Evolutionary conservation across 2,329 filamentous ascomycete species (phyloP), one percentile per base, ranked within the genome.

Genomic region (Dendrostoma leiphaemia): DNA sequence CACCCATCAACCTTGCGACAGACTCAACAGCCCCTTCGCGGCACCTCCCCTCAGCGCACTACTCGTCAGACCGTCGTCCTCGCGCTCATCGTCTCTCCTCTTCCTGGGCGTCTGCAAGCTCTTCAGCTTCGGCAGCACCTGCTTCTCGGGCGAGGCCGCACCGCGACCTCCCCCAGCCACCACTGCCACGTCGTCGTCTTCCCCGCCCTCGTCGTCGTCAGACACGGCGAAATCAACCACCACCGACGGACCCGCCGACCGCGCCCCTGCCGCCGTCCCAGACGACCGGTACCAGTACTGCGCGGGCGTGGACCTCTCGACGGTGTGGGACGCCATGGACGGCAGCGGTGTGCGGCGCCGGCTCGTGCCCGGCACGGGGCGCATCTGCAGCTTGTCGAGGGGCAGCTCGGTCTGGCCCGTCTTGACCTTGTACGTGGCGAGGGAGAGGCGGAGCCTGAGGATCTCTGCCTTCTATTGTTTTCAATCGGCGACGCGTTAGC

Each of bases 341-440:
- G 59, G 60, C 52, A 59, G 49, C 10, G 47, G 49, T 21, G 52
- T 34, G 17, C 49, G 32, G 53, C 52, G 58, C 57, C 54, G 43
- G 29, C 48, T 55, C 56, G 46, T 60, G 44, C 61, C 58, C 6
- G 60, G 60, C 8, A 70, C 21, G 19, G 67, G 69, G 28, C 71
- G 68, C 46, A 74, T 65, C 62, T 84, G 74, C 19, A 91, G 74
- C 43, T 81, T 71, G 52, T 84, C 76, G 57, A 90, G 78, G 1
- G 87, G 85, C 26, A 89, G 77, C 54, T 81, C 73, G 51, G 84
- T 80, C 69, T 92, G 89, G 56, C 88, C 84, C 2, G 88, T 91
- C 54, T 79, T 80, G 60, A 92, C 76, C 70, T 91, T 91, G 75
- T 91, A 91, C 64, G 81, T 81, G 13, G 87, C 89, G 19, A 91